Evolutionary conservation across 2,329 filamentous ascomycete genomes (phyloP).

Genomic region (Pseudopithomyces chartarum): DNA sequence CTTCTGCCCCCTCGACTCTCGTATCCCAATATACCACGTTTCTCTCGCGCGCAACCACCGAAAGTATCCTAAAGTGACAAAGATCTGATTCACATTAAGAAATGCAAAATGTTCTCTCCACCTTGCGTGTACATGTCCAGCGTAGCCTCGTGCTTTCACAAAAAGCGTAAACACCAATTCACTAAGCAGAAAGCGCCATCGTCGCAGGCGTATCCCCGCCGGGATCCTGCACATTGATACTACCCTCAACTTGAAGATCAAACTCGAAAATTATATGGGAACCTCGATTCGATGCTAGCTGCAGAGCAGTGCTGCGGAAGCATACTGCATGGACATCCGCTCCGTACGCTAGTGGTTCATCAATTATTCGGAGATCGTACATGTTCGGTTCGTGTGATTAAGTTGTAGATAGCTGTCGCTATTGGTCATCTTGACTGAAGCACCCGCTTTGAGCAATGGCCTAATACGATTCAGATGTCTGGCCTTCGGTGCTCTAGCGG

Average conservation of each 20-base stretch:
- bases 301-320: conserved; percentile 5
- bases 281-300: conserved; percentile 9
- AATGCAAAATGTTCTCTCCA: conserved; percentile 10
- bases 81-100: background rate
- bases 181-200: conserved; percentile 7
- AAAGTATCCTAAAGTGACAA: background rate
- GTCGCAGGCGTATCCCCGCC: conserved; percentile 9
- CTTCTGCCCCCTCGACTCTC: background rate
- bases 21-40: background rate
- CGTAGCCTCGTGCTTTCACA: background rate
- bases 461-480: conserved; percentile 6
- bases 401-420: conserved; percentile 8
- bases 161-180: conserved; percentile 3
- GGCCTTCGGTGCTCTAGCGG: conserved; percentile 11
- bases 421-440: background rate
- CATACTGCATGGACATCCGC: conserved; percentile 5
- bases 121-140: background rate
- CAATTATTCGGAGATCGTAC: conserved; percentile 1
- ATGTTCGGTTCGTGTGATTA: conserved; percentile 8
- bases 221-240: conserved; percentile 1
- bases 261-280: conserved; percentile 1
- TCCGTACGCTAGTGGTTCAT: background rate
- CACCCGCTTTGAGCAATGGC: conserved; percentile 4
- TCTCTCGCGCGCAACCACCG: background rate
- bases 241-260: background rate